Conservation (phyloP, 2,329 filamentous ascomycete species). For the Cercospora zeae-maydis region DNA sequence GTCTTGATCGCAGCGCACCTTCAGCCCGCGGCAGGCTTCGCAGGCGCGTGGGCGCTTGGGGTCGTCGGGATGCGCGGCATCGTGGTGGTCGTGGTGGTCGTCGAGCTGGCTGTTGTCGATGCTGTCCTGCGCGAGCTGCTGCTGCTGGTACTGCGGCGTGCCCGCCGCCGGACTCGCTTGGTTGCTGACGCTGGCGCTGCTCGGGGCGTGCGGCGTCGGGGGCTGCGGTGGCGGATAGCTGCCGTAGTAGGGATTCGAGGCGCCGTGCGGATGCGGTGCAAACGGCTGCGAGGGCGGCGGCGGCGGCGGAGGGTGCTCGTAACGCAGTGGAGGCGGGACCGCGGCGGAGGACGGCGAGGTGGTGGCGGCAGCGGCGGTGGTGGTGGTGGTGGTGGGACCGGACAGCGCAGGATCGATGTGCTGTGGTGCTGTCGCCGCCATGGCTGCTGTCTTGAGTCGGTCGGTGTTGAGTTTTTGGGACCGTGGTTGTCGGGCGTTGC, state of each 20-base stretch:
- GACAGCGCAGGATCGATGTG: background rate
- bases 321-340: background rate
- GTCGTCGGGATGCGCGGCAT: slow-evolving; percentile 31
- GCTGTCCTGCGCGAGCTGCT: slow-evolving; percentile 12
- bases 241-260: slow-evolving; percentile 27
- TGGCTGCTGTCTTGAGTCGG: background rate
- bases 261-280: background rate
- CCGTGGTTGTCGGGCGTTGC: background rate
- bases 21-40: slow-evolving; percentile 48
- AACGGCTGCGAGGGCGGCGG: background rate
- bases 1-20: slow-evolving; percentile 79
- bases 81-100: slow-evolving; percentile 8
- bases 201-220: slow-evolving; percentile 18
- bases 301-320: background rate
- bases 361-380: background rate
- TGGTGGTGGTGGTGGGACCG: background rate
- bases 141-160: background rate
- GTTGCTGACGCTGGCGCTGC: slow-evolving; percentile 24
- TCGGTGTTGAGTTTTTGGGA: slow-evolving; percentile 1
- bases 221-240: slow-evolving; percentile 21
- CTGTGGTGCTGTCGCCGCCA: background rate
- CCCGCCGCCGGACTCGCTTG: slow-evolving; percentile 25
- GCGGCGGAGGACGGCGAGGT: background rate
- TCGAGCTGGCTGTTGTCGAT: slow-evolving; percentile 16
- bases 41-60: slow-evolving; percentile 48